Conservation (phyloP, 192 early-diverging fungal genomes). For the Linnemannia hyalina region DNA sequence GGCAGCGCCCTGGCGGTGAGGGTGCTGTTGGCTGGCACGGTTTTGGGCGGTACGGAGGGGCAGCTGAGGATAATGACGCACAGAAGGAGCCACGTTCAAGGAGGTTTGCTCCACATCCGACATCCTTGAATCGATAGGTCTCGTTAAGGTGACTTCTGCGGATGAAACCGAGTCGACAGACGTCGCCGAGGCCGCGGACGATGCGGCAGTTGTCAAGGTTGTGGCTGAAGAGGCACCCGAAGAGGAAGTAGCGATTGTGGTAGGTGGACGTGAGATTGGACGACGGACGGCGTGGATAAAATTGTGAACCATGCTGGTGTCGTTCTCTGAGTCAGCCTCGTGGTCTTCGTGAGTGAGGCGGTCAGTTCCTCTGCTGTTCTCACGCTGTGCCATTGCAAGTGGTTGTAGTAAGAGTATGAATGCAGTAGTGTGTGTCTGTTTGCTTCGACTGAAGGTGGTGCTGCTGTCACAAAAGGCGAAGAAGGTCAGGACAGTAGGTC, state of each 20-base stretch:
- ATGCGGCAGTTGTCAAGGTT: not conserved
- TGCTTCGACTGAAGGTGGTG: too few species aligned
- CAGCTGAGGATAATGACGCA: constrained; percentile 23
- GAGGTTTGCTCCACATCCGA: constrained; percentile 17
- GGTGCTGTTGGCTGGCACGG: constrained; percentile 13
- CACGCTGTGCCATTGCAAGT: not conserved
- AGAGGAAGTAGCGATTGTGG: not conserved
- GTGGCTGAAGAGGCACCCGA: not conserved
- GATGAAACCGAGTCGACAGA: not conserved
- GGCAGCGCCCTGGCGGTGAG: constrained; percentile 1
- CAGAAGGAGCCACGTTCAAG: not conserved
- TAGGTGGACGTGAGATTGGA: not conserved
- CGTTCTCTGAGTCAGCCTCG: not conserved
- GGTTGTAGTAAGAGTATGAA: not conserved
- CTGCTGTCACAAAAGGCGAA: too few species aligned
- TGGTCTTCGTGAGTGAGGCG: not conserved
- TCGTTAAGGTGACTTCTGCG: not conserved
- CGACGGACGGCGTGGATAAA: not conserved
- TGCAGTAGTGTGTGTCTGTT: too few species aligned
- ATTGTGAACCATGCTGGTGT: not conserved
- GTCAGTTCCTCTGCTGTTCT: not conserved
- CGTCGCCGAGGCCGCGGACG: not conserved
- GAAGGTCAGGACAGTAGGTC: too few species aligned
- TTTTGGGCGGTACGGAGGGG: constrained; percentile 7
- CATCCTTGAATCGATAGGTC: constrained; percentile 5